Percentiles rank a stretch among this genome's conserved stretches.
Evolutionary conservation across 2,329 filamentous ascomycete species (phyloP).

Genomic region (Acephala macrosclerotiorum): DNA sequence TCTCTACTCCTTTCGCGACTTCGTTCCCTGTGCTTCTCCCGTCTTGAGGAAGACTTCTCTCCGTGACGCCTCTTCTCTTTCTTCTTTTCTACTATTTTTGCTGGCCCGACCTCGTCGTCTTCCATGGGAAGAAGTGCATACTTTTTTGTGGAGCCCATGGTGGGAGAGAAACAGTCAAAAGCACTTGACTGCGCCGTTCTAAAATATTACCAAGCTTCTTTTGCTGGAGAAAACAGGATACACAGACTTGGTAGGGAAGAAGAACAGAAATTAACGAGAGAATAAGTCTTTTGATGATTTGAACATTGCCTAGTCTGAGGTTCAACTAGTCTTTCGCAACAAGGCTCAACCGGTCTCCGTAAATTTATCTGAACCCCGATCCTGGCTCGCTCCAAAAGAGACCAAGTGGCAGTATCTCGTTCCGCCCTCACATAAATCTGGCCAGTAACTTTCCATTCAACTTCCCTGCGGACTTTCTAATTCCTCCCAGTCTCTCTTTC

Average conservation of each 20-base stretch:
- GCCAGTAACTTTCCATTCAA: slow-evolving; percentile 23
- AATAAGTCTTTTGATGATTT: background rate
- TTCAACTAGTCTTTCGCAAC: background rate
- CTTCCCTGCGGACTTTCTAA: slow-evolving; percentile 14
- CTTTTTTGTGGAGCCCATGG: slow-evolving; percentile 56
- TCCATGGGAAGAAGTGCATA: slow-evolving; percentile 75
- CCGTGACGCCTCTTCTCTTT: slow-evolving; percentile 47
- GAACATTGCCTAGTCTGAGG: background rate
- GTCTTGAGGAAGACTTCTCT: slow-evolving; percentile 46
- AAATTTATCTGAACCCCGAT: slow-evolving; percentile 10
- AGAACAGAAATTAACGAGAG: background rate
- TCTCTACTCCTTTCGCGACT: slow-evolving; percentile 43
- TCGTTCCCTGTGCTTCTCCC: slow-evolving; percentile 47
- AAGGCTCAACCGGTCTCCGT: background rate
- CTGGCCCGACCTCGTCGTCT: slow-evolving; percentile 64
- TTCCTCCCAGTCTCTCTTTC: slow-evolving; percentile 29
- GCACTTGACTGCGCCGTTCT: background rate
- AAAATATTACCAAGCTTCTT: slow-evolving; percentile 5
- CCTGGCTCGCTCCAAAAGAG: slow-evolving; percentile 22
- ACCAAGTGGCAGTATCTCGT: slow-evolving; percentile 32
- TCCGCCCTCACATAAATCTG: slow-evolving; percentile 27
- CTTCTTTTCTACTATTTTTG: slow-evolving; percentile 59
- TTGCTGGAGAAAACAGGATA: too few species aligned
- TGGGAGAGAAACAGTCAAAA: background rate
- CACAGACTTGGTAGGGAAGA: background rate